Evolutionary conservation across 805 yeast species (phyloP), one percentile per base, ranked within the genome.

Genomic region (Scheffersomyces amazonensis): DNA sequence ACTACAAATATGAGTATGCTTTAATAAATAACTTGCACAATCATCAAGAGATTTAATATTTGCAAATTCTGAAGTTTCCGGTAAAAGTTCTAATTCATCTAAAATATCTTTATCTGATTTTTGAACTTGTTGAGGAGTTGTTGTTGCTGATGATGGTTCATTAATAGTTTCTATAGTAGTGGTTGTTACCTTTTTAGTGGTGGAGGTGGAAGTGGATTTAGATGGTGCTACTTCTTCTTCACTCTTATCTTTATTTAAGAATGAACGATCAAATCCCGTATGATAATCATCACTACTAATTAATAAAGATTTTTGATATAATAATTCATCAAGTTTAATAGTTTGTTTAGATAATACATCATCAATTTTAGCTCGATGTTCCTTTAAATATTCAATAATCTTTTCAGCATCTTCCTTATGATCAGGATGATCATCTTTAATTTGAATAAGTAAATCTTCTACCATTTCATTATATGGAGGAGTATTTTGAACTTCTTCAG

Each of bases 381-480:
- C 79, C 39, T 64, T 55, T 57, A 74, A 68, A 39, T 61, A 59
- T 17, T 66, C 55, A 12, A 69, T 49, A 27, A 68, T 52, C 23
- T 58, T 58, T 1, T 62, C 67, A 6, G 60, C 49, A 36, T 66
- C 58, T 3, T 60, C 55, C 0, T 65, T 64, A 3, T 76, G 74
- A 36, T 76, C 75, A 19, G 67, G 66, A 16, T 71, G 74, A 50
- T 87, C 93, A 13, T 71, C 75, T 33, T 71, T 76, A 46, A 90
- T 69, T 56, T 88, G 96, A n/a, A 75, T 75, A 49, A 91, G 76
- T 50, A 95, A 71, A 58, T 88, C 95, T 58, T 86, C 95, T 35
- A 91, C 80, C 97, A 91, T 90, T 53, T 89, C 97, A 55, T 83
- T 85, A 56, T 87, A 90, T 2, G 89, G 76, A 16, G 89, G 77